Evolutionary conservation across 2,329 filamentous ascomycete genomes (phyloP), one percentile per base, ranked within the genome.

Genomic region (Ascochyta viciae-villosae): DNA sequence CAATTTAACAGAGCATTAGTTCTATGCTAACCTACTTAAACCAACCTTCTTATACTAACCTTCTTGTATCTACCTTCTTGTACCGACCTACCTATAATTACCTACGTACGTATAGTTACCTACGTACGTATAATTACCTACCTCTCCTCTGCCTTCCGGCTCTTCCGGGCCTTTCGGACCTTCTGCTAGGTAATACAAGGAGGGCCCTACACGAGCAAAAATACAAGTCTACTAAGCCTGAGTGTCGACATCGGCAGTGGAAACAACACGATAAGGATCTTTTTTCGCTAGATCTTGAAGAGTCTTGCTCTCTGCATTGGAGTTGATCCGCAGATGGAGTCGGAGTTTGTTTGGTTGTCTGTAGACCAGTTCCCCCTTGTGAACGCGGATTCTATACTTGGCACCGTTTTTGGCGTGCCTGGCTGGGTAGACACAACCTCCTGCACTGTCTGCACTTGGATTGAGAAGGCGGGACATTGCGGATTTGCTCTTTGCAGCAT

Each of bases 391-490:
- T 34, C 31, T 13, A 34, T n/a, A n/a, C 9, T 48, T 48, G 33
- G 45, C 33, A 29, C 39, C 33, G 45, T 48, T 48, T 40, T 38
- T 48, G 34, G 45, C 19, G 45, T 37, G 39, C 45, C 34, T 48
- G 45, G 45, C 45, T 15, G 45, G 45, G 45, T 48, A 48, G 24
- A 48, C 45, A 48, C 45, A 33, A 40, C 45, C 27, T 38, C 45
- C 45, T 8, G 45, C 45, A 37, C 45, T 33, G 33, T 48, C 33
- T 27, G 34, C 34, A 34, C 23, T 40, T 15, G 33, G 45, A 48
- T 48, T 48, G 45, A 48, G 45, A 40, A 48, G 45, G 45, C 45
- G 45, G 45, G 45, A 15, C 45, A 48, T 48, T 37, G 33, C 33
- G 33, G 33, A 38, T 39, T 48, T 38, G 45, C 33, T 48, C 45